Conservation (phyloP, 805 yeast genomes). For the Starmerella asiatica region DNA sequence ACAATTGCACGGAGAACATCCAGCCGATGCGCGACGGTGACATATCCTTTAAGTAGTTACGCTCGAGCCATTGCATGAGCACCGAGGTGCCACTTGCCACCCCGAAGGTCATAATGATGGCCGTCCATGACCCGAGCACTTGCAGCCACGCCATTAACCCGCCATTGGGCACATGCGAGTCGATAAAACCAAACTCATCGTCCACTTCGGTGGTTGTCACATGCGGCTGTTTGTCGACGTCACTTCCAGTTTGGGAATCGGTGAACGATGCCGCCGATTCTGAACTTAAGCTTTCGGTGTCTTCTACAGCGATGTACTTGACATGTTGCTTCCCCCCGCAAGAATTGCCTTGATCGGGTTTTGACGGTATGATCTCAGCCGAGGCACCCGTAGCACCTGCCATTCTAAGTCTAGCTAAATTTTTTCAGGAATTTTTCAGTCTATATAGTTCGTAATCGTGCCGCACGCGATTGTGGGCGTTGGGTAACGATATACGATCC, state of each 20-base stretch:
- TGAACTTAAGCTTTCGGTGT: background rate
- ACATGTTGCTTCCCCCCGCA: constrained; percentile 16
- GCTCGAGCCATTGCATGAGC: constrained; percentile 49
- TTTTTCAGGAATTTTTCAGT: no score
- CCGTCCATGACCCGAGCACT: constrained; percentile 44
- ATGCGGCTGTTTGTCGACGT: background rate
- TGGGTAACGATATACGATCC: no score
- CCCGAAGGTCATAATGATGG: constrained; percentile 48
- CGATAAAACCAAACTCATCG: constrained; percentile 16
- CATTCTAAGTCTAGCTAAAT: background rate
- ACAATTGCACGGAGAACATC: constrained; percentile 41
- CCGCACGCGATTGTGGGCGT: no score
- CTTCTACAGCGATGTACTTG: background rate
- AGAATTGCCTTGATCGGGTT: constrained; percentile 20
- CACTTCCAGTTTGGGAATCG: background rate
- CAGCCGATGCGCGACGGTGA: constrained; percentile 46
- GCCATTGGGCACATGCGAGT: constrained; percentile 34
- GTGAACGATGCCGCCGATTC: background rate
- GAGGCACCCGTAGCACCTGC: constrained; percentile 16
- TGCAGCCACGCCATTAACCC: constrained; percentile 44
- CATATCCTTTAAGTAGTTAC: constrained; percentile 31
- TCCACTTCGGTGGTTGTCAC: background rate
- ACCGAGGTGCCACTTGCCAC: constrained; percentile 54
- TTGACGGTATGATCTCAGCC: constrained; percentile 16
- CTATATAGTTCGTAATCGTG: no score